These are phyloP conservation scores for Epicoccum sorghinum DNA, from an alignment of 2,329 filamentous ascomycete species.

Conservation along the genomic window DNA sequence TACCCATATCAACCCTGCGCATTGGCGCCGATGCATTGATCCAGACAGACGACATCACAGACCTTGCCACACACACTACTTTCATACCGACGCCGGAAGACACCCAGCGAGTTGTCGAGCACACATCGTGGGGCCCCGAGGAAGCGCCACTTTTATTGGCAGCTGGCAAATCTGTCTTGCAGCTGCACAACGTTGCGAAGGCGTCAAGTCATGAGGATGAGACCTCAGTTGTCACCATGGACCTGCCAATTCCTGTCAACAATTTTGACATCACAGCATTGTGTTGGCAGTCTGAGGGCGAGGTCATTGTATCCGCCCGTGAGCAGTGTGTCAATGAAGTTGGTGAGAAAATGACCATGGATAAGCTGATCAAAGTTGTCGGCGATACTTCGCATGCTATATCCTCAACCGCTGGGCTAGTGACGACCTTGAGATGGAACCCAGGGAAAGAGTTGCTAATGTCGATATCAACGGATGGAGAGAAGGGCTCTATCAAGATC, in stretches of 20 bases:
- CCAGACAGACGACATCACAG: constrained; percentile 45
- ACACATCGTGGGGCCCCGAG: constrained; percentile 45
- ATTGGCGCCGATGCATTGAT: constrained; percentile 47
- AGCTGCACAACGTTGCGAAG: constrained; percentile 40
- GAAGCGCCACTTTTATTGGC: constrained; percentile 41
- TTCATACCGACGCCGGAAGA: constrained; percentile 36
- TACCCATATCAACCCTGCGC: constrained; percentile 48
- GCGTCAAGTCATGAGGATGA: constrained; percentile 10
- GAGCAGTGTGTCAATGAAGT: constrained; percentile 45
- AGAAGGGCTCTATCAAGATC: constrained; percentile 47
- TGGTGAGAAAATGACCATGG: constrained; percentile 46
- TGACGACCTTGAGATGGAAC: constrained; percentile 48
- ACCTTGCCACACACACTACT: constrained; percentile 39
- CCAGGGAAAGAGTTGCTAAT: constrained; percentile 40
- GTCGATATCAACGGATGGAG: constrained; percentile 48
- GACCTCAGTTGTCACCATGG: constrained; percentile 24
- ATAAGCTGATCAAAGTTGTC: constrained; percentile 45
- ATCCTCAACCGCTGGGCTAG: constrained; percentile 46
- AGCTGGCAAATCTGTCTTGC: constrained; percentile 44
- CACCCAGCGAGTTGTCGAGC: constrained; percentile 32
- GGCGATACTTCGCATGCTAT: constrained; percentile 40
- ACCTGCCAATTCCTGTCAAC: constrained; percentile 36
- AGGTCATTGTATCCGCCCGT: constrained; percentile 43
- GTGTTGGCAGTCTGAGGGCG: constrained; percentile 43
- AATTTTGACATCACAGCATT: constrained; percentile 45